phyloP scores from a whole-genome alignment of 345 rosid species.

The Excoecaria agallocha region DNA sequence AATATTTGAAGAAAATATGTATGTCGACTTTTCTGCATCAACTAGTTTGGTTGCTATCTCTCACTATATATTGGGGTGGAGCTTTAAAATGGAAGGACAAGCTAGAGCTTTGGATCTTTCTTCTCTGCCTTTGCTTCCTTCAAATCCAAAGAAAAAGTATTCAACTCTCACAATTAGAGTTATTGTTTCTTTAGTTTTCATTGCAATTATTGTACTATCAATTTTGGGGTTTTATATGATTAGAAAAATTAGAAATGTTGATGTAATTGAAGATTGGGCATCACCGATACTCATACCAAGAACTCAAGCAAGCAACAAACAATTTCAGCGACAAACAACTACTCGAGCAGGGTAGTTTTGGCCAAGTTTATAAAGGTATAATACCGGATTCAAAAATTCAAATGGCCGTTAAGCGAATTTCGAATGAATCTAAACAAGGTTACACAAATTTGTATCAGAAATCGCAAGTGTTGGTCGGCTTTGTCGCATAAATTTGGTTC shows the following conservation, averaged over 20 bases:
- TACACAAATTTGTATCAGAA: conserved; percentile 23
- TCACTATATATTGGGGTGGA: conserved; percentile 28
- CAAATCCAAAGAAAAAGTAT: not conserved
- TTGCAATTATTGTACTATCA: not conserved
- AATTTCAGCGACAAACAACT: conserved; percentile 17
- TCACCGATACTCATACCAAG: conserved; percentile 23
- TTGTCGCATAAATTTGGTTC: conserved; percentile 27
- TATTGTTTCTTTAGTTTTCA: conserved; percentile 7
- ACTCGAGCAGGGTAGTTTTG: conserved; percentile 26
- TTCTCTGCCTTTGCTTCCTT: conserved; percentile 24
- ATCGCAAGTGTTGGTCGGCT: conserved; percentile 25
- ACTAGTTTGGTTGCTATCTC: conserved; percentile 30
- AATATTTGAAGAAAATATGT: conserved; percentile 24
- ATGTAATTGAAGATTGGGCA: conserved; percentile 28
- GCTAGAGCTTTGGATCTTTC: conserved; percentile 28
- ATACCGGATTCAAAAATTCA: conserved; percentile 16
- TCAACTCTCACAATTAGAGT: conserved; percentile 9
- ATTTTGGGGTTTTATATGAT: conserved; percentile 8
- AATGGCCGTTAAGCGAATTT: conserved; percentile 28
- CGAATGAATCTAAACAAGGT: conserved; percentile 26
- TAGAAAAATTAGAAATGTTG: conserved; percentile 22
- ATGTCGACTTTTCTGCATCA: conserved; percentile 30
- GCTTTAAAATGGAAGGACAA: conserved; percentile 25
- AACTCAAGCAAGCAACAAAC: conserved; percentile 27
- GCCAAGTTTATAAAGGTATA: conserved; percentile 25